Conservation (phyloP, 202 grass and related monocot species). For the Elaeis oleifera region DNA sequence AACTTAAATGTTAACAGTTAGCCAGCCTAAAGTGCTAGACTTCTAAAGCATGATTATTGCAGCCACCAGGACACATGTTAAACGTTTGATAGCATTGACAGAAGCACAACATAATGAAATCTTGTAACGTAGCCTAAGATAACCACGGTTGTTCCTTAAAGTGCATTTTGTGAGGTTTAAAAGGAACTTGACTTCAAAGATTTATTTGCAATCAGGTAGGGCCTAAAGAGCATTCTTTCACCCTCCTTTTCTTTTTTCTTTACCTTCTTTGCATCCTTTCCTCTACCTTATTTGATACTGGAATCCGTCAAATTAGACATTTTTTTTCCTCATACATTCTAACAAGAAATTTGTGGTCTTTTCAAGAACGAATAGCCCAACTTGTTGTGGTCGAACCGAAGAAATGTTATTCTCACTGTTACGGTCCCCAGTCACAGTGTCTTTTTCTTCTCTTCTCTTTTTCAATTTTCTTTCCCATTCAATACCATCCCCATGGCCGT, state of each 20-base stretch:
- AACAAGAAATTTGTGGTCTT: no score
- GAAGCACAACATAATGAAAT: not conserved
- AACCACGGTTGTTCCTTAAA: not conserved
- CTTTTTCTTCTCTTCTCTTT: constrained; percentile 6
- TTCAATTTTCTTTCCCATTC: constrained; percentile 4
- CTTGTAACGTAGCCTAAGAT: not conserved
- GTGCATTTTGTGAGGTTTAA: not conserved
- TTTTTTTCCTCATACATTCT: no score
- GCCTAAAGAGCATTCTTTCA: not conserved
- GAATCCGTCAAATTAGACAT: no score
- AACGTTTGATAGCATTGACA: not conserved
- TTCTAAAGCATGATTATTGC: no score
- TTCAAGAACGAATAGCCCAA: not conserved
- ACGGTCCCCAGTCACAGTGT: not conserved
- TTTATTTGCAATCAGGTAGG: not conserved
- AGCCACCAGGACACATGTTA: not conserved
- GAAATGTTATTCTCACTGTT: constrained; percentile 1
- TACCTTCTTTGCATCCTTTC: not conserved
- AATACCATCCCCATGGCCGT: not conserved
- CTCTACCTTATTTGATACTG: no score
- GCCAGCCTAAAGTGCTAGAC: no score
- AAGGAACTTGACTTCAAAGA: constrained; percentile 3
- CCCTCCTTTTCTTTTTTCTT: not conserved
- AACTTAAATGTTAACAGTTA: no score
- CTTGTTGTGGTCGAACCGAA: constrained; percentile 4